Evolutionary conservation across 257 asterid genomes (phyloP), one percentile per base, ranked within the genome.

Genomic region (Anisodus acutangulus): DNA sequence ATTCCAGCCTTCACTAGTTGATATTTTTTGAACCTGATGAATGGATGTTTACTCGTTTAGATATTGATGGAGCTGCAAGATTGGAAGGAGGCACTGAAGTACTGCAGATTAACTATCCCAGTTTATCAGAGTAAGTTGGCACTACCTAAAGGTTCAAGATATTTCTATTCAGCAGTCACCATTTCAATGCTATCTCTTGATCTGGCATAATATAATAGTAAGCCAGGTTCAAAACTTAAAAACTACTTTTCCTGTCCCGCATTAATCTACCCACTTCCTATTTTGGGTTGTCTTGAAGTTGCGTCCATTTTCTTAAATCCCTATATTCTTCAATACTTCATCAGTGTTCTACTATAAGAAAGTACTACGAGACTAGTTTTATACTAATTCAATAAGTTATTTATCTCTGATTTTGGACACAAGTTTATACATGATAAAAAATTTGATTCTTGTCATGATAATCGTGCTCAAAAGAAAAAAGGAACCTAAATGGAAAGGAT

Each of bases 51-150:
- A 41, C 79, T 80, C 8, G 17, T 84, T 74, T 87, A 97, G 98
- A 87, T 90, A 83, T 88, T 76, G 79, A 92, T 93, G 97, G 97
- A 95, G 89, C 88, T 90, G 82, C 93, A 92, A 86, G 93, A 90
- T 63, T 97, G 98, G 98, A 86, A 88, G 82, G 92, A 90, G 88
- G 98, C 99, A 69, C 90, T 95, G 58, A 83, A 85, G 39, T 93
- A 90, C 87, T 91, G 96, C 92, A 92, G 91, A 88, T 82, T 90
- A 87, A 93, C 94, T 55, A 83, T 97, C 84, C 97, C 97, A 10
- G 87, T 86, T 53, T 97, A 93, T 60, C 90, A 92, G 88, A 90
- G 99, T 93, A 92, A 54, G 97, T 84, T 59, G 82, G 71, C 87
- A 70, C 70, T 67, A 26, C 58, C 39, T 81, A 12, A 39, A 43